A percentile compares a stretch with the other conserved stretches of the same genome.
These are phyloP conservation scores for Hapsidospora chrysogenum DNA, from an alignment of 495 filamentous ascomycete species.

Conservation along the genomic window DNA sequence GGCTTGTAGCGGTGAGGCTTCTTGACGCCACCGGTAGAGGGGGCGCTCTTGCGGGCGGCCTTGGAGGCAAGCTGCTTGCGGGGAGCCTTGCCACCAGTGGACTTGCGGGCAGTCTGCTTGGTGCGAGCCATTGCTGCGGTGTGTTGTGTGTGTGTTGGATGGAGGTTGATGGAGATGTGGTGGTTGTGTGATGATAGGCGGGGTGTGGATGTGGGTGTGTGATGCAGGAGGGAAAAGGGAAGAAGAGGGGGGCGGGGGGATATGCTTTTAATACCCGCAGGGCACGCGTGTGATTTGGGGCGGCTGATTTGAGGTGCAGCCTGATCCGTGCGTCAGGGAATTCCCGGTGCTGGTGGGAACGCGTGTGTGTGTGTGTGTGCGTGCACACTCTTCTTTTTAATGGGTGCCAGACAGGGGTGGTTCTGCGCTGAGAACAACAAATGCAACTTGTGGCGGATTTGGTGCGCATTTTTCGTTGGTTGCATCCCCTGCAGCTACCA, in stretches of 20 bases:
- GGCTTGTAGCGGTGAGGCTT: conserved; percentile 99
- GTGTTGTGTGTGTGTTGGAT: conserved; percentile 13
- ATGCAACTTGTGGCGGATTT: too few relatives aligned
- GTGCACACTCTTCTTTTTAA: too few relatives aligned
- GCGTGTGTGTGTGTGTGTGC: too few relatives aligned
- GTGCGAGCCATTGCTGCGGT: conserved; percentile 75
- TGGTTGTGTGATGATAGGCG: conserved; percentile 16
- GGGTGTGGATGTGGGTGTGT: conserved; percentile 18
- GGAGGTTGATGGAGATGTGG: conserved; percentile 29
- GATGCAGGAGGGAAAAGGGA: conserved; percentile 27
- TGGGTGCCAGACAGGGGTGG: too few relatives aligned
- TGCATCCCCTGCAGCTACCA: too few relatives aligned
- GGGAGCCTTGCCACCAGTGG: conserved; percentile 98
- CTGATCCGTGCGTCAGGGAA: not conserved
- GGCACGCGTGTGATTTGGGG: conserved; percentile 2
- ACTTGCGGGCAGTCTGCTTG: conserved; percentile 99
- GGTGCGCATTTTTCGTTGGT: too few relatives aligned
- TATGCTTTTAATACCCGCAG: conserved; percentile 21
- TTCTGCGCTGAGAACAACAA: too few relatives aligned
- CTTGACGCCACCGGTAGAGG: conserved; percentile 73
- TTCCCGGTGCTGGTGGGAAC: too few relatives aligned
- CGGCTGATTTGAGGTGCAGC: conserved; percentile 23
- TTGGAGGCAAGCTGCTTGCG: conserved; percentile 79
- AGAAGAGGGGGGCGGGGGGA: conserved; percentile 24
- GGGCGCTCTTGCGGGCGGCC: conserved; percentile 36